These are phyloP conservation scores for Gossypium arboreum DNA, from an alignment of 345 rosid species.

Conservation along the genomic window DNA sequence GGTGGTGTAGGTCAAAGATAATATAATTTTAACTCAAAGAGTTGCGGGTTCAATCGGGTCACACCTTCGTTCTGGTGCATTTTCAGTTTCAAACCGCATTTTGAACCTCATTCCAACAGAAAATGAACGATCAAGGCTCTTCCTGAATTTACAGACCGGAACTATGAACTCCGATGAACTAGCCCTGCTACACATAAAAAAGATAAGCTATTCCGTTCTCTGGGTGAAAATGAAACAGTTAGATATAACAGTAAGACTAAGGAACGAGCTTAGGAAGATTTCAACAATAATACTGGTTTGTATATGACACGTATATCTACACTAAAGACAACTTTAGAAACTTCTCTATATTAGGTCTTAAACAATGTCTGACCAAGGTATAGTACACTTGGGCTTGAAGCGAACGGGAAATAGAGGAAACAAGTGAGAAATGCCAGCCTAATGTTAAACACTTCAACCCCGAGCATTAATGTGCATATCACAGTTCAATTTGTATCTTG, in stretches of 20 bases:
- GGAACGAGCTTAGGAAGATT: neutral
- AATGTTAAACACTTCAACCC: neutral
- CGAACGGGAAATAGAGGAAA: neutral
- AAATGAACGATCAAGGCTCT: conserved; percentile 63
- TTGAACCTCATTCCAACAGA: conserved; percentile 85
- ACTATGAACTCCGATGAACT: conserved; percentile 72
- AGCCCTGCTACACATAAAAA: conserved; percentile 38
- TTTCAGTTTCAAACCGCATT: conserved; percentile 83
- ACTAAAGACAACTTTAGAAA: neutral
- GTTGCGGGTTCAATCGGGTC: conserved; percentile 7
- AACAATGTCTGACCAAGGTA: neutral
- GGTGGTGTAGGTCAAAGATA: neutral
- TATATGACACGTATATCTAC: neutral
- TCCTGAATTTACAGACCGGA: conserved; percentile 64
- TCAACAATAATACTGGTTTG: neutral
- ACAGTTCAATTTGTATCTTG: neutral
- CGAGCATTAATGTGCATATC: neutral
- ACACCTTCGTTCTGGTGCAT: conserved; percentile 89
- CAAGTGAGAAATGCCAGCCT: neutral
- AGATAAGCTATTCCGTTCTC: neutral
- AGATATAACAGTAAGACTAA: too few species aligned
- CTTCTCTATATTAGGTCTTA: neutral
- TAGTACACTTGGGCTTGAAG: neutral
- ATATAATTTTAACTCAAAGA: neutral
- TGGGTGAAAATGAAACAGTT: neutral